Evolutionary conservation across 2,329 filamentous ascomycete genomes (phyloP).

Genomic region (Sporothrix variecibatus): DNA sequence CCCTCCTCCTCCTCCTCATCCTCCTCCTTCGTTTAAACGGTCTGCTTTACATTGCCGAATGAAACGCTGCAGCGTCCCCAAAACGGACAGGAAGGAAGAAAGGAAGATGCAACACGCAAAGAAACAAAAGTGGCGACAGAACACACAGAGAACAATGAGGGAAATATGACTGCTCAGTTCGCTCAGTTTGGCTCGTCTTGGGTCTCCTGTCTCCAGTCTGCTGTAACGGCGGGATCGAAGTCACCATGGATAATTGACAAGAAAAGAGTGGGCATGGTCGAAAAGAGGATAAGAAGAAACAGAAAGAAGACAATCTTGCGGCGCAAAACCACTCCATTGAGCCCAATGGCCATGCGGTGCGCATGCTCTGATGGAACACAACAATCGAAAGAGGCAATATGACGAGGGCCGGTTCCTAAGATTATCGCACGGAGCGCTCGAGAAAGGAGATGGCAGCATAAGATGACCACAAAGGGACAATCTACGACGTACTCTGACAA

Average conservation of each 20-base stretch:
- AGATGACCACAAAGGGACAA: neutral
- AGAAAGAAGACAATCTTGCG: neutral
- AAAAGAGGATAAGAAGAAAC: neutral
- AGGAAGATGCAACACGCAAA: neutral
- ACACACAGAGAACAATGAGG: neutral
- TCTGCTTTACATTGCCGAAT: slow-evolving; percentile 19
- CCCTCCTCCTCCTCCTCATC: no score
- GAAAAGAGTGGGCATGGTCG: neutral
- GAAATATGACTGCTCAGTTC: neutral
- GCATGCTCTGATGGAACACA: neutral
- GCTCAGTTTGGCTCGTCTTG: neutral
- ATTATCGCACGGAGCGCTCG: no score
- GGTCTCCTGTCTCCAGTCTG: neutral
- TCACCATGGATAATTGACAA: neutral
- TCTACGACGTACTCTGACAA: neutral
- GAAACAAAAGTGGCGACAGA: neutral
- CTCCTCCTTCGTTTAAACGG: neutral
- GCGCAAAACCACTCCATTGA: neutral
- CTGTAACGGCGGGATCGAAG: slow-evolving; percentile 17
- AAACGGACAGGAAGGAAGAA: slow-evolving; percentile 4
- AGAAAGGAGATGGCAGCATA: neutral
- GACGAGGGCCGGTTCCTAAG: neutral
- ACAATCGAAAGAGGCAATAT: neutral
- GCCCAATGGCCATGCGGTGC: neutral
- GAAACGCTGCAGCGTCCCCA: slow-evolving; percentile 22